These are phyloP conservation scores for Fusarium chlamydosporum DNA, from an alignment of 2,329 filamentous ascomycete genomes.

Conservation along the genomic window DNA sequence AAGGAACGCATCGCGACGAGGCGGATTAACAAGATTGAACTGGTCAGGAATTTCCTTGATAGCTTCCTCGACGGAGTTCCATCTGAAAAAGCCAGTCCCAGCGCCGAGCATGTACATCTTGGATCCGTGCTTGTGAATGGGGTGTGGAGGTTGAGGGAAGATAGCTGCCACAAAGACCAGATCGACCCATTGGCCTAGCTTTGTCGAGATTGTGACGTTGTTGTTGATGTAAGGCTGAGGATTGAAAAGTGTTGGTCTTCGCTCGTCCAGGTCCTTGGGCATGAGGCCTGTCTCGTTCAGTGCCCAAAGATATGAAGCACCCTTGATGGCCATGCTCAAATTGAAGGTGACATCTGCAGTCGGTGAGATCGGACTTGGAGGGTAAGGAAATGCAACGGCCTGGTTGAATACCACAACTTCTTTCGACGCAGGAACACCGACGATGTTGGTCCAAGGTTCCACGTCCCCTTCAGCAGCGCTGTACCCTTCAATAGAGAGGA, in stretches of 20 bases:
- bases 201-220: constrained; percentile 65
- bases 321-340: constrained; percentile 58
- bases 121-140: constrained; percentile 75
- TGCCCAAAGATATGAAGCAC: constrained; percentile 67
- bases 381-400: constrained; percentile 61
- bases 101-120: constrained; percentile 71
- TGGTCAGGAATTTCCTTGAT: constrained; percentile 59
- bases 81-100: constrained; percentile 66
- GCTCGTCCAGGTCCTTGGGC: constrained; percentile 55
- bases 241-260: constrained; percentile 62
- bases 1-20: constrained; percentile 62
- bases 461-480: constrained; percentile 45
- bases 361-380: constrained; percentile 59
- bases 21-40: constrained; percentile 71
- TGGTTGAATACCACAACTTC: constrained; percentile 62
- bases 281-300: constrained; percentile 63
- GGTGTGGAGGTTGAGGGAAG: constrained; percentile 65
- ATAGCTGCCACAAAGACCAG: constrained; percentile 64
- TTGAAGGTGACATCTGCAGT: constrained; percentile 63
- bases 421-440: constrained; percentile 59
- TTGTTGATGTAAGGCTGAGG: constrained; percentile 53
- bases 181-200: constrained; percentile 67
- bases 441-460: constrained; percentile 64
- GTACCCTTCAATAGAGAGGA: constrained; percentile 58
- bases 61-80: constrained; percentile 67